Percentiles rank a stretch among this genome's conserved stretches.
phyloP scores from a whole-genome alignment of 1,284 basidiomycete genomes.

The Moniliella sp. region DNA sequence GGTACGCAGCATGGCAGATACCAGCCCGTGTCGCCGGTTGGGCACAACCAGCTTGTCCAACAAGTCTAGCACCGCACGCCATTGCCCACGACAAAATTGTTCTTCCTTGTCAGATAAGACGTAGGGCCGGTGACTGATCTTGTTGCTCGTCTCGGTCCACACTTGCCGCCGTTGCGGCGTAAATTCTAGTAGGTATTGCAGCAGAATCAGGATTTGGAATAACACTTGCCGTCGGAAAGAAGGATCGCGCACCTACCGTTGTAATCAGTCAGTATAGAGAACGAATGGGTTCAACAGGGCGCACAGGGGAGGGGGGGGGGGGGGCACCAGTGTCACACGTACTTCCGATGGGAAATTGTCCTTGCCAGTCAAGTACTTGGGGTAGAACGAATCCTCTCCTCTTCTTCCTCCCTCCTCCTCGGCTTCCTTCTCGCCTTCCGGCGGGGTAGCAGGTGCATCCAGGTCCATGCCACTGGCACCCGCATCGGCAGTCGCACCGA shows the following conservation, averaged over 20 bases:
- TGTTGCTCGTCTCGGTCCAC: constrained; percentile 39
- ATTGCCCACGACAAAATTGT: no score
- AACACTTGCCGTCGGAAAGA: constrained; percentile 75
- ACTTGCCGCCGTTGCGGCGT: constrained; percentile 41
- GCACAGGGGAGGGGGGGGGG: no score
- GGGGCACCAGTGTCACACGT: no score
- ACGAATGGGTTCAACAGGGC: no score
- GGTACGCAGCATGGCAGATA: no score
- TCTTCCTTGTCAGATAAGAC: constrained; percentile 13
- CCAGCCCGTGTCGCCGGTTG: no score
- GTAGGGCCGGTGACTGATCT: constrained; percentile 11
- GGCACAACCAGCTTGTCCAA: no score
- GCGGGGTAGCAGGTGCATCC: neutral
- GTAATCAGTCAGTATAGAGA: no score
- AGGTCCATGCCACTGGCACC: no score
- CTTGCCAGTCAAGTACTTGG: constrained; percentile 66
- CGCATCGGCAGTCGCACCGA: no score
- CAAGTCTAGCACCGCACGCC: no score
- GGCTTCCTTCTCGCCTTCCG: neutral
- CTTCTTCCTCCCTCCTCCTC: neutral
- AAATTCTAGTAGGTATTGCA: constrained; percentile 54
- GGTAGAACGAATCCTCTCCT: constrained; percentile 51
- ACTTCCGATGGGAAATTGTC: constrained; percentile 60
- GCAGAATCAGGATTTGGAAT: constrained; percentile 59
- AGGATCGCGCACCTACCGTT: constrained; percentile 48